These are phyloP conservation scores for Cercospora sesami DNA, from an alignment of 2,329 filamentous ascomycete species.

Conservation along the genomic window DNA sequence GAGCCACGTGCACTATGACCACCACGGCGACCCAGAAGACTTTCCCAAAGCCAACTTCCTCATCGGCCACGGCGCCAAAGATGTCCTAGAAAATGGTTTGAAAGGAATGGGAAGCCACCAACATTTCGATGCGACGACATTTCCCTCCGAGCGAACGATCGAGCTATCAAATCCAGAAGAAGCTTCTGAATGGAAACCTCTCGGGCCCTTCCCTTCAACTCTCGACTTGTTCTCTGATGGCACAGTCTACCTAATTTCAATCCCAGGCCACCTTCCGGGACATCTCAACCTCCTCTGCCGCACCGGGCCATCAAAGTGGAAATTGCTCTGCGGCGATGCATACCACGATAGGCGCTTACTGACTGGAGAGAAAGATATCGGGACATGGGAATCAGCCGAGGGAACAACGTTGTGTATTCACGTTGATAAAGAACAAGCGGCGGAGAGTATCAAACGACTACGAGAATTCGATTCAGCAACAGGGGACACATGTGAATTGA, in stretches of 20 bases:
- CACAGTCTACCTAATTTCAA: conserved; percentile 50
- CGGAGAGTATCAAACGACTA: conserved; percentile 46
- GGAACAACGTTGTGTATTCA: conserved; percentile 54
- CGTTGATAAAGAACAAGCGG: conserved; percentile 50
- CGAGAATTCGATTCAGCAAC: conserved; percentile 37
- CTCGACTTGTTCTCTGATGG: conserved; percentile 53
- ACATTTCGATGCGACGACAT: conserved; percentile 47
- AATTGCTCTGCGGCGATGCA: conserved; percentile 56
- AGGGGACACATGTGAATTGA: conserved; percentile 49
- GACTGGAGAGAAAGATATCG: conserved; percentile 54
- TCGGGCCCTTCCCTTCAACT: conserved; percentile 47
- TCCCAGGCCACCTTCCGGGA: conserved; percentile 54
- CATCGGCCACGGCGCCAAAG: conserved; percentile 52
- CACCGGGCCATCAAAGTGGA: conserved; percentile 42
- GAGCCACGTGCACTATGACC: conserved; percentile 59
- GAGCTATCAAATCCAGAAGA: conserved; percentile 44
- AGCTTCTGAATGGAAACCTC: conserved; percentile 43
- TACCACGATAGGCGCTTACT: conserved; percentile 56
- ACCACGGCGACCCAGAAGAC: conserved; percentile 57
- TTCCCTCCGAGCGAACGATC: conserved; percentile 44
- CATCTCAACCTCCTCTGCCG: conserved; percentile 54
- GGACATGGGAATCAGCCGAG: conserved; percentile 50
- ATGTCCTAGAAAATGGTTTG: conserved; percentile 42
- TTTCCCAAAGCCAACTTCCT: conserved; percentile 53
- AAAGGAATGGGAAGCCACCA: conserved; percentile 40